Conservation (phyloP, 2,329 filamentous ascomycete genomes). For the Paraconiothyrium sp. region DNA sequence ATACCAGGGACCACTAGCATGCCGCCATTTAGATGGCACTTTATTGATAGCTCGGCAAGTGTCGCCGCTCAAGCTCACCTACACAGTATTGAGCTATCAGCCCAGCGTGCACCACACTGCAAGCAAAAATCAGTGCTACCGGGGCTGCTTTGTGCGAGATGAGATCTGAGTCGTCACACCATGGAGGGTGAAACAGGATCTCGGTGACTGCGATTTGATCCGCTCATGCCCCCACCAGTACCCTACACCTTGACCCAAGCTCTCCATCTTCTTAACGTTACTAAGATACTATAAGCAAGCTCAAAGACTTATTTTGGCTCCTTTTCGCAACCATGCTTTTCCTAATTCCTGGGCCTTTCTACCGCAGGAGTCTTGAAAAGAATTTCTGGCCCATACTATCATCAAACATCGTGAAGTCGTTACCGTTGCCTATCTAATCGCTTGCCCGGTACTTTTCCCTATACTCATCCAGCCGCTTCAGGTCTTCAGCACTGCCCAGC, state of each 20-base stretch:
- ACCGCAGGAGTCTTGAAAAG: background rate
- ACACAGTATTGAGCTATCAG: background rate
- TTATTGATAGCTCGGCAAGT: conserved; percentile 11
- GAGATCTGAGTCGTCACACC: background rate
- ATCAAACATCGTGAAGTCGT: conserved; percentile 10
- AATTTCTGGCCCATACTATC: background rate
- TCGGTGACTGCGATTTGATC: no score
- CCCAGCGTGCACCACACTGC: no score
- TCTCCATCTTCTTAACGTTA: background rate
- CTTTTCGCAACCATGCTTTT: background rate
- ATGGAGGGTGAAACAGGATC: background rate
- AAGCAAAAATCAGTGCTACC: background rate
- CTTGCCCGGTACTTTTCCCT: conserved; percentile 52
- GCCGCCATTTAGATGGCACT: conserved; percentile 12
- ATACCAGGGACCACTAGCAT: conserved; percentile 10
- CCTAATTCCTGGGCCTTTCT: background rate
- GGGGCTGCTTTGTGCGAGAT: background rate
- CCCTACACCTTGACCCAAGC: no score
- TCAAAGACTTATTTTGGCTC: background rate
- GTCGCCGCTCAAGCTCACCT: conserved; percentile 3
- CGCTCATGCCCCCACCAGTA: no score
- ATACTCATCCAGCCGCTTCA: conserved; percentile 54
- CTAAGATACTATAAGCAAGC: background rate
- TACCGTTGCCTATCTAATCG: conserved; percentile 33
- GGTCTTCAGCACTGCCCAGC: conserved; percentile 56